These are phyloP conservation scores for Fusarium beomiforme DNA, from an alignment of 2,329 filamentous ascomycete species.

Conservation along the genomic window DNA sequence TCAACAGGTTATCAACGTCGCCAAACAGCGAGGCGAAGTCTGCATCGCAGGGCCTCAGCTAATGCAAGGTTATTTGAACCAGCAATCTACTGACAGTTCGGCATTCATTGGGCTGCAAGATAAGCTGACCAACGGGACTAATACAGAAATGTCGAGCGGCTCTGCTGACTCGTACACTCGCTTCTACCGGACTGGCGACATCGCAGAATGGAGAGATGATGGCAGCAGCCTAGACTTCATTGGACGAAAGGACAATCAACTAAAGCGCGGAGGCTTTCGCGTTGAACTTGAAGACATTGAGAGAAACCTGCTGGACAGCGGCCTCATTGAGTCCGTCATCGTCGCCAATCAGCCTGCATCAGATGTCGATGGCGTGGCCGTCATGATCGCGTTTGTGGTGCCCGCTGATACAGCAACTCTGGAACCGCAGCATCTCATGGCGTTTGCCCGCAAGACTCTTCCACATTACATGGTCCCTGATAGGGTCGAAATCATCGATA, in stretches of 20 bases:
- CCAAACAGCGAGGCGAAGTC: background rate
- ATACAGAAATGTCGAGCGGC: background rate
- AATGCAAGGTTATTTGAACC: background rate
- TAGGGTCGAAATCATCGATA: background rate
- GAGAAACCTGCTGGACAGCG: background rate
- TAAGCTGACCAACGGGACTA: rapidly evolving
- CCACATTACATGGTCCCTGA: background rate
- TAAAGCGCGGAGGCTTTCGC: background rate
- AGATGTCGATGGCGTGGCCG: background rate
- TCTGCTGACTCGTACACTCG: background rate
- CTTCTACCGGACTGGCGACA: background rate
- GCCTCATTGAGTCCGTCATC: background rate
- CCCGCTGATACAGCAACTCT: background rate
- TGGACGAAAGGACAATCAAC: background rate
- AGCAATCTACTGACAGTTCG: background rate
- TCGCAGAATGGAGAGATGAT: conserved; percentile 3
- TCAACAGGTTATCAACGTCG: background rate
- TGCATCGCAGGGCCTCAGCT: background rate
- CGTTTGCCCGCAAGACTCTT: background rate
- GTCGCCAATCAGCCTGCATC: background rate
- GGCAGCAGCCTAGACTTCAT: background rate
- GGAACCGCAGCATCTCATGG: background rate
- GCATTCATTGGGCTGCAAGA: rapidly evolving
- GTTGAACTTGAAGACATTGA: conserved; percentile 1
- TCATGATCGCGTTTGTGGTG: background rate